phyloP scores from a whole-genome alignment of 2,329 filamentous ascomycete genomes.

The Sporothrix euskadiensis region DNA sequence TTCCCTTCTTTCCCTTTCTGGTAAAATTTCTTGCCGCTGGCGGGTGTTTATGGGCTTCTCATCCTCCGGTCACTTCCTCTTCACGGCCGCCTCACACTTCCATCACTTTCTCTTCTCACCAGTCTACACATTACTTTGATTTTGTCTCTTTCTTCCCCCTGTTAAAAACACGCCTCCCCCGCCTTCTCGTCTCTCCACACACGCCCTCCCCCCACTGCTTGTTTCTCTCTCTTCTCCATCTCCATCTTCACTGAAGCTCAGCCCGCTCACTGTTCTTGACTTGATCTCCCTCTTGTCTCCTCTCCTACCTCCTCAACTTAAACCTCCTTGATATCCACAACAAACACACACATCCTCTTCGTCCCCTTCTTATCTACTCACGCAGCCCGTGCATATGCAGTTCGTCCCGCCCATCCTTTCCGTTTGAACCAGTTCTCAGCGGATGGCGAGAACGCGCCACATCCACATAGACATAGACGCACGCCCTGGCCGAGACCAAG shows the following conservation, averaged over 20 bases:
- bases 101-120: neutral
- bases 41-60: neutral
- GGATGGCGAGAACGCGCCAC: neutral
- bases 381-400: neutral
- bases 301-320: neutral
- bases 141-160: neutral
- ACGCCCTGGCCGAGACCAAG: slow-evolving; percentile 12
- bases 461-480: slow-evolving; percentile 2
- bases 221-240: slow-evolving; percentile 7
- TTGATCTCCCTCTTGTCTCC: neutral
- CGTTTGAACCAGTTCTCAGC: neutral
- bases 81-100: neutral
- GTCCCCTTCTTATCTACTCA: neutral
- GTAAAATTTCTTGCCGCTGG: neutral
- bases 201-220: slow-evolving; percentile 8
- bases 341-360: neutral
- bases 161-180: slow-evolving; percentile 1
- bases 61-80: neutral
- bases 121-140: too few species aligned
- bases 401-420: slow-evolving; percentile 3
- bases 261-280: neutral
- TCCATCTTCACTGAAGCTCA: neutral
- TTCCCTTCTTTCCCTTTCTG: neutral
- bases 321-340: neutral
- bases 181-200: neutral